phyloP scores from a whole-genome alignment of 257 asterid genomes.

The Ocimum tenuiflorum region DNA sequence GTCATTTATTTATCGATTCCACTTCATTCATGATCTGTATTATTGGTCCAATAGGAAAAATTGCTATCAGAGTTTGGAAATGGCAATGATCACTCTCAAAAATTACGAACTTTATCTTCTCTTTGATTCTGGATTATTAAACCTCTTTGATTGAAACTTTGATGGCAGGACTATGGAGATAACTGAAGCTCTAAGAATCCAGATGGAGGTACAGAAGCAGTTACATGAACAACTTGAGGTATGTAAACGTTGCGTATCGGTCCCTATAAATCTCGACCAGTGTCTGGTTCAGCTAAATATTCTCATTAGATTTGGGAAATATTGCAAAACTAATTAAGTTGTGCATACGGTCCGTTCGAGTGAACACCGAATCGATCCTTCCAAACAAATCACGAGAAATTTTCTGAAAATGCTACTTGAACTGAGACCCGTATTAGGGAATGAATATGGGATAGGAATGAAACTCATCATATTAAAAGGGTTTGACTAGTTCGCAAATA shows the following conservation, averaged over 20 bases:
- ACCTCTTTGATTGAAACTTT: neutral
- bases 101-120: neutral
- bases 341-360: too few species aligned
- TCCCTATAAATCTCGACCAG: neutral
- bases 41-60: neutral
- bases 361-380: too few species aligned
- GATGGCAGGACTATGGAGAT: slow-evolving; percentile 63
- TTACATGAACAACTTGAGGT: slow-evolving; percentile 95
- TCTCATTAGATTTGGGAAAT: too few species aligned
- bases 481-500: too few species aligned
- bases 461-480: too few species aligned
- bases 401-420: too few species aligned
- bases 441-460: too few species aligned
- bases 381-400: too few species aligned
- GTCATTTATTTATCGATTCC: too few species aligned
- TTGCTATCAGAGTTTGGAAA: neutral
- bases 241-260: slow-evolving; percentile 13
- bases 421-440: too few species aligned
- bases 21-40: too few species aligned
- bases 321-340: too few species aligned
- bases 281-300: neutral
- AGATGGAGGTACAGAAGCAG: slow-evolving; percentile 89
- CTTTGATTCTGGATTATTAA: neutral
- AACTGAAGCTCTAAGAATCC: slow-evolving; percentile 74
- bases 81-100: neutral